A percentile compares a stretch with the other conserved stretches of the same genome.
Evolutionary conservation across 2,329 filamentous ascomycete species (phyloP).

Genomic region (Calonectria ilicicola): DNA sequence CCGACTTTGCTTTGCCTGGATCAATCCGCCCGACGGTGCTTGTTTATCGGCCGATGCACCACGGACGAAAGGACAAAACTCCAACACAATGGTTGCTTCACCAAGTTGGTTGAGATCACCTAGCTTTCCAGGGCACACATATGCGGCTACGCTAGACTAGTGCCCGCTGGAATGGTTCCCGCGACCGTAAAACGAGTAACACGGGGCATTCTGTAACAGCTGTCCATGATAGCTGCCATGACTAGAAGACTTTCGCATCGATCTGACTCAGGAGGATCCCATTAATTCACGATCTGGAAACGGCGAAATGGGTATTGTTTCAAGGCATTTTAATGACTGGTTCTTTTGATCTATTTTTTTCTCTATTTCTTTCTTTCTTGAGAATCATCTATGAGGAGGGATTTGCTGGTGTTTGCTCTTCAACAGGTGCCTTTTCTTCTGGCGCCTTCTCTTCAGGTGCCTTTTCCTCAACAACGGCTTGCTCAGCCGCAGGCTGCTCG

Average conservation of each 20-base stretch:
- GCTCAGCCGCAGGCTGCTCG: constrained; percentile 15
- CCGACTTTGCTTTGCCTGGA: neutral
- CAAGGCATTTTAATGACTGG: neutral
- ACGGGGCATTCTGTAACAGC: neutral
- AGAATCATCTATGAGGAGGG: constrained; percentile 20
- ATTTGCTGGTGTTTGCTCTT: constrained; percentile 15
- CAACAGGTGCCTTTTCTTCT: neutral
- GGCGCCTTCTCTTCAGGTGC: neutral
- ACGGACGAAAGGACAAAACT: neutral
- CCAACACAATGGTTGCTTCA: constrained; percentile 2
- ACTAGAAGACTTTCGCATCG: neutral
- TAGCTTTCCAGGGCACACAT: neutral
- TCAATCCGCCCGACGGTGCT: neutral
- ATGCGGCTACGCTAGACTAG: constrained; percentile 19
- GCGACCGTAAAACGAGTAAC: neutral
- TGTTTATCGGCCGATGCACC: neutral
- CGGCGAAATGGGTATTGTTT: neutral
- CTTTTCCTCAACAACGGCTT: constrained; percentile 7
- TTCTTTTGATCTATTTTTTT: neutral
- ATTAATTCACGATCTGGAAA: neutral
- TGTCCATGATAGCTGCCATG: neutral
- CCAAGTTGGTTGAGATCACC: neutral
- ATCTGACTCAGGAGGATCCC: neutral
- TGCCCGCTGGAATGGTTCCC: constrained; percentile 15
- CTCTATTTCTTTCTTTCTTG: neutral